These are phyloP conservation scores for Cymbidium sinense DNA, from an alignment of 106 monocot genomes.

Conservation along the genomic window DNA sequence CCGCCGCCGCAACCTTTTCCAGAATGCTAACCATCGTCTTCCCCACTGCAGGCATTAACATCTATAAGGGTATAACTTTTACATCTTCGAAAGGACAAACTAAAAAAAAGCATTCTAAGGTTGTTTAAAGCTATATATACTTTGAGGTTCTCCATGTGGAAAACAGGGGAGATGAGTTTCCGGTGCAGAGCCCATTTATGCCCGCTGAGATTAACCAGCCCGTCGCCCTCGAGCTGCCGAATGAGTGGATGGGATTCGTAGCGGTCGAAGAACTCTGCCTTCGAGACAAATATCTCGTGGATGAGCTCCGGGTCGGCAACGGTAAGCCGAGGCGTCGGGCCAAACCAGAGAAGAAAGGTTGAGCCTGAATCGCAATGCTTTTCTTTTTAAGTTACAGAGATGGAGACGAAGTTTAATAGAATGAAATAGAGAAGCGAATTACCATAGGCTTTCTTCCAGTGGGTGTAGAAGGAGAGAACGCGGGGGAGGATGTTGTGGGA, in stretches of 20 bases:
- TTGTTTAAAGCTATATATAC: conserved; percentile 6
- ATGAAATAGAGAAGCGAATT: neutral
- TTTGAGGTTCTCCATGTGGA: conserved; percentile 80
- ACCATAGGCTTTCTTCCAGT: conserved; percentile 7
- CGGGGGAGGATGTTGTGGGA: conserved; percentile 8
- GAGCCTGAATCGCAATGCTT: conserved; percentile 33
- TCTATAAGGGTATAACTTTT: conserved; percentile 7
- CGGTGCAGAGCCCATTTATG: conserved; percentile 75
- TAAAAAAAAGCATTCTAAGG: neutral
- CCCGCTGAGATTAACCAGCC: conserved; percentile 69
- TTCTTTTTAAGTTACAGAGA: neutral
- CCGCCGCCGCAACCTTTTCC: conserved; percentile 37
- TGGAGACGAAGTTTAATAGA: neutral
- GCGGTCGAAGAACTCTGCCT: conserved; percentile 56
- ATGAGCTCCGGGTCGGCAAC: conserved; percentile 77
- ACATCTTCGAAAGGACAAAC: neutral
- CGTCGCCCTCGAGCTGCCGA: conserved; percentile 81
- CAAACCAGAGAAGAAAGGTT: conserved; percentile 76
- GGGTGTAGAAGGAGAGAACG: conserved; percentile 2
- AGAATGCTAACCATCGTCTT: conserved; percentile 25
- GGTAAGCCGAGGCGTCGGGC: conserved; percentile 58
- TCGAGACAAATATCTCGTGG: conserved; percentile 59
- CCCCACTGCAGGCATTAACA: conserved; percentile 50
- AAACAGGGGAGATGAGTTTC: conserved; percentile 64
- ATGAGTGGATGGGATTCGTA: conserved; percentile 81